Base-by-base conservation (phyloP, 2,329 filamentous ascomycete genomes). In the Fusarium piperis region DNA sequence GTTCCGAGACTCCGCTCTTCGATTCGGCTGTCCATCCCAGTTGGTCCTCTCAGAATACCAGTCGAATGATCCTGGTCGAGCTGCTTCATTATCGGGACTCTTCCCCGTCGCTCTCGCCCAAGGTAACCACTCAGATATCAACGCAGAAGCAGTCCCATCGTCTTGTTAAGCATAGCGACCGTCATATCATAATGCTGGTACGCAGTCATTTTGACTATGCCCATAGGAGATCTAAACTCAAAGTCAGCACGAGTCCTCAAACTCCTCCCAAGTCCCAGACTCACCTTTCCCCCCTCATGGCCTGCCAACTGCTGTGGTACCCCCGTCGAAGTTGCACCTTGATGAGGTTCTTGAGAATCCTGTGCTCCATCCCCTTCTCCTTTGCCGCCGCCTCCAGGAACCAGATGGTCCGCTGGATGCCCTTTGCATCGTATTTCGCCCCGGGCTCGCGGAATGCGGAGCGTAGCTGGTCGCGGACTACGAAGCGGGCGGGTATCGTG, bases 81-180 rank as follows among this genome's bases (percentile, higher is more conserved):
- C 44, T 26, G 15, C 23, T 48, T 48, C 44, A 48, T 48, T 6
- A 28, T 28, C 44, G n/a, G 16, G 15, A n/a, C 16, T 23, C 41
- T 15, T 46, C 15, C 44, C 30, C 46, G 23, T 30, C 28, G 26
- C 26, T 13, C 46, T 30, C 46, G 11, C n/a, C 46, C 11, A 30
- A 30, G 26, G 9, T 13, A 28, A 18, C 11, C 16, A 52, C 35
- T 11, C 7, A 39, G 23, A 52, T 7, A 41, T 76, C 67, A 75
- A 65, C 88, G 85, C 64, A 92, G 78, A 76, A 91, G 92, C 44
- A 93, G 78, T 1, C 88, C 88, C 90, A 94, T 91, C 8, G 86
- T 90, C 78, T 91, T 89, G 76, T 95, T 94, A 61, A 95, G 83
- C 91, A 93, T 93, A 18, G 85, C 86, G 53, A 95, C 78, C 9